These are phyloP conservation scores for Boletus reticuloceps DNA, from an alignment of 768 basidiomycete species.

Conservation along the genomic window DNA sequence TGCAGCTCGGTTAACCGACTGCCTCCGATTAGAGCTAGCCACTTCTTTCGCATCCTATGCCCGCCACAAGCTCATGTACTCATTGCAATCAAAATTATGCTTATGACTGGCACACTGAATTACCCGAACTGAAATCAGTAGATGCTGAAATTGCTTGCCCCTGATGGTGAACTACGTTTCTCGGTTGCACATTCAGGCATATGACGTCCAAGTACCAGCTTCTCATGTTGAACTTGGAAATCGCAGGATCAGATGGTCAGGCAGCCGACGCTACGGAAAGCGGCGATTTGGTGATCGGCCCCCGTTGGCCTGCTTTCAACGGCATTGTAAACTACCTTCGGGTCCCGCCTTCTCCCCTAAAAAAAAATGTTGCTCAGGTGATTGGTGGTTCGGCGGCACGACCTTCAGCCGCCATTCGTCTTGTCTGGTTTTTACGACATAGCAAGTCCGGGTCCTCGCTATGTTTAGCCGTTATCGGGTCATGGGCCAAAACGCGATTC, in stretches of 20 bases:
- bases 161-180: not conserved
- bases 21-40: slow-evolving; percentile 36
- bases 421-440: not conserved
- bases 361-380: not conserved
- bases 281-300: not conserved
- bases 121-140: not conserved
- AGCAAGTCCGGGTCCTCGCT: not conserved
- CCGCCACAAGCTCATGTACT: slow-evolving; percentile 36
- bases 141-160: not conserved
- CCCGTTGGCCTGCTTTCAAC: not conserved
- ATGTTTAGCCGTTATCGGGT: not conserved
- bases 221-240: not conserved
- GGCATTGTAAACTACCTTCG: not conserved
- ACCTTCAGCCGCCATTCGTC: not conserved
- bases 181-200: not conserved
- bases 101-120: slow-evolving; percentile 20
- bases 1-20: slow-evolving; percentile 44
- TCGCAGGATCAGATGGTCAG: not conserved
- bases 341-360: not conserved
- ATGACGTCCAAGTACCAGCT: not conserved
- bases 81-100: slow-evolving; percentile 30
- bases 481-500: not conserved
- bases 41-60: slow-evolving; percentile 22
- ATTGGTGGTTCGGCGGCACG: not conserved
- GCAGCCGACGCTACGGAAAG: not conserved